Base-by-base conservation (phyloP, 2,329 filamentous ascomycete genomes). In the Aspergillus pseudoterreus region DNA sequence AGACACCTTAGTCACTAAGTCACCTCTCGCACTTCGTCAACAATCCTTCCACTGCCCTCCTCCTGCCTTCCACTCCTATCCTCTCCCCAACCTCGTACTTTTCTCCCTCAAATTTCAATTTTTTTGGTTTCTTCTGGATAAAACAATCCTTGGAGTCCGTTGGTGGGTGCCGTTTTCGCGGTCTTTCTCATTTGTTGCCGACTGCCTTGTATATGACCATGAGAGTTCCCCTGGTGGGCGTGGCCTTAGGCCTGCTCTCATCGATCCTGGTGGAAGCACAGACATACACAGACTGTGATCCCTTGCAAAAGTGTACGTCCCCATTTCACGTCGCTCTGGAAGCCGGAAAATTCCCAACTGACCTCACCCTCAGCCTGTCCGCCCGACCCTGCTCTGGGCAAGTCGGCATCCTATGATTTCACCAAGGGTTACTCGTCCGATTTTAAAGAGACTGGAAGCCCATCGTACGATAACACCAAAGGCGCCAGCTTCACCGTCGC, bases 401-500 rank as follows among this genome's bases (percentile, higher is more conserved):
- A 84, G 76, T 82, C 88, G n/a, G 85, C 92, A 62, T 80, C 83
- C 56, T 85, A 94, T 71, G 90, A 96, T 75, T 95, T 97, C 73
- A 86, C 83, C 32, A 76, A 87, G 58, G 89, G 89, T 55, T 72
- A 78, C 27, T 92, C 94, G 45, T 84, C 88, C 71, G 87, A 88
- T 43, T 97, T 96, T 72, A 84, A 81, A 2, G 72, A 85, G 4
- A 80, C 83, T 57, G 83, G 88, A 48, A 79, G 77, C 15, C 84
- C 89, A 3, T 84, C 83, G 1, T 97, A 96, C 75, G 82, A 79
- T 30, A 30, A 9, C 67, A 77, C 78, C 51, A 82, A 92, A 67
- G 94, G 94, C 53, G 92, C 82, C 22, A 82, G 82, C 14, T 95
- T 99, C 69, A 91, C 89, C 22, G 86, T 99, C 47, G 73, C 83